Percentiles rank a stretch among this genome's conserved stretches.
These are phyloP conservation scores for Tetrahymena borealis DNA, from an alignment of 73 alveolate species.

Conservation along the genomic window DNA sequence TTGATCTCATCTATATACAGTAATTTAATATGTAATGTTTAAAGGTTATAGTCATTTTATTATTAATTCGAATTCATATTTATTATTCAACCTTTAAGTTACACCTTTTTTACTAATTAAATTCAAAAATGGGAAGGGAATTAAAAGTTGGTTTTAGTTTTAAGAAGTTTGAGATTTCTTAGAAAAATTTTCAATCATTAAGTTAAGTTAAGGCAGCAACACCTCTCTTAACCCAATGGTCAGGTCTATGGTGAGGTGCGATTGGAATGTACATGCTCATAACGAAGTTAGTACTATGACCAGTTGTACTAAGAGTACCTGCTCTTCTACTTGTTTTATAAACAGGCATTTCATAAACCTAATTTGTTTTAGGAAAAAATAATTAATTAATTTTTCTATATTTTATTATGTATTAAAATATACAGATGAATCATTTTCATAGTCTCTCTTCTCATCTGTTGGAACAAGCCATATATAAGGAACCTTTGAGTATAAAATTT, in stretches of 20 bases:
- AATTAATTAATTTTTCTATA: too few relatives aligned
- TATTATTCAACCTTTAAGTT: too few relatives aligned
- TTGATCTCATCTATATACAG: too few relatives aligned
- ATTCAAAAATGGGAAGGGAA: too few relatives aligned
- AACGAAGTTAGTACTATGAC: conserved; percentile 95
- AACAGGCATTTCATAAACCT: conserved; percentile 89
- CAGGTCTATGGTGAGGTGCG: conserved; percentile 80
- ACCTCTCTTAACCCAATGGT: conserved; percentile 97
- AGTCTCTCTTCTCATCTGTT: neutral
- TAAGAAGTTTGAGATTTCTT: neutral
- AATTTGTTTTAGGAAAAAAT: too few relatives aligned
- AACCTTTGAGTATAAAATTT: neutral
- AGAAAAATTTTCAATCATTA: conserved; percentile 10
- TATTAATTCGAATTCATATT: too few relatives aligned
- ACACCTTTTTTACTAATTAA: too few relatives aligned
- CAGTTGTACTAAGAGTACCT: conserved; percentile 98
- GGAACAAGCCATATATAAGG: neutral
- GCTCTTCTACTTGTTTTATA: conserved; percentile 84
- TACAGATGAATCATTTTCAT: neutral
- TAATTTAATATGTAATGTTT: too few relatives aligned
- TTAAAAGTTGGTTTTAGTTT: neutral
- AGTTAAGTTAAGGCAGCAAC: conserved; percentile 93
- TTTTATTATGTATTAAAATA: too few relatives aligned
- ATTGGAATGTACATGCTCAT: conserved; percentile 83
- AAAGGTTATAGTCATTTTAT: too few relatives aligned